These are phyloP conservation scores for Daldinia decipiens DNA, from an alignment of 495 filamentous ascomycete species.

Conservation along the genomic window DNA sequence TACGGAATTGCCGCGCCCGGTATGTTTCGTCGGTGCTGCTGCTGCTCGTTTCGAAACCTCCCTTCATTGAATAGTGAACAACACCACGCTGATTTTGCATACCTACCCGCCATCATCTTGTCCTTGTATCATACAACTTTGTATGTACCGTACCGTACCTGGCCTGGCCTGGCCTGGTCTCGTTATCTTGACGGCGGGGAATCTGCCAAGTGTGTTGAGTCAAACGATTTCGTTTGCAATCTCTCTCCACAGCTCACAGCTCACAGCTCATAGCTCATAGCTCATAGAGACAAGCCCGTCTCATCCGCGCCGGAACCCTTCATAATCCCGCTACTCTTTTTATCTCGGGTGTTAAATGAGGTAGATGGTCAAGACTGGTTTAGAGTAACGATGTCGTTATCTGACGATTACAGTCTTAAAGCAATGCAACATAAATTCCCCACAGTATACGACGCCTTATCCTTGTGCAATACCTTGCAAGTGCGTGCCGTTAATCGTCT, in stretches of 20 bases:
- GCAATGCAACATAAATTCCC: conserved; percentile 40
- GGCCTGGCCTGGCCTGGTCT: neutral
- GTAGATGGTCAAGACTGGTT: conserved; percentile 31
- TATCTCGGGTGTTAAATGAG: conserved; percentile 31
- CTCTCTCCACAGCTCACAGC: conserved; percentile 20
- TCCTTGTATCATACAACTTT: conserved; percentile 1
- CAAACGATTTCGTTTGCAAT: conserved; percentile 3
- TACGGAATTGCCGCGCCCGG: conserved; percentile 43
- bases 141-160: neutral
- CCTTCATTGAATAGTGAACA: conserved; percentile 12
- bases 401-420: conserved; percentile 34
- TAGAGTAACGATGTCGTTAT: conserved; percentile 45
- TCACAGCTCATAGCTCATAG: neutral
- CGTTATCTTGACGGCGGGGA: conserved; percentile 28
- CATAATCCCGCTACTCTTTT: conserved; percentile 13
- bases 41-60: conserved; percentile 38
- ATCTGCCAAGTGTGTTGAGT: neutral
- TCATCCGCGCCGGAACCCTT: conserved; percentile 31
- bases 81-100: conserved; percentile 30
- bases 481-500: conserved; percentile 34
- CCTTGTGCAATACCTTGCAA: conserved; percentile 33
- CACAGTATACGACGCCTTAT: conserved; percentile 37
- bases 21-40: conserved; percentile 40
- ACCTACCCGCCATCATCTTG: conserved; percentile 28
- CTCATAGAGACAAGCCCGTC: conserved; percentile 25